Evolutionary conservation across 495 filamentous ascomycete species (phyloP).

Genomic region (Penicillium waksmanii): DNA sequence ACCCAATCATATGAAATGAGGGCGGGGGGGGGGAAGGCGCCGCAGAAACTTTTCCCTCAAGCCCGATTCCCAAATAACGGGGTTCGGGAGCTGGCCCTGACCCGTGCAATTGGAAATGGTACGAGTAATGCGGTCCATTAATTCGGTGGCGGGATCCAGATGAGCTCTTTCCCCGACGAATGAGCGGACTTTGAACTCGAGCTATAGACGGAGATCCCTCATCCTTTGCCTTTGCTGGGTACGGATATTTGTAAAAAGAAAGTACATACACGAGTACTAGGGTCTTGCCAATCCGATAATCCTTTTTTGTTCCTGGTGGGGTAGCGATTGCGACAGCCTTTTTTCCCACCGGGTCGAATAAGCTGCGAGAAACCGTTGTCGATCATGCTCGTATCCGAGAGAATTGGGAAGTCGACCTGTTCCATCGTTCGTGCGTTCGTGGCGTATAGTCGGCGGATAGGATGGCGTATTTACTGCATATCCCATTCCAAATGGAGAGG

Average conservation of each 20-base stretch:
- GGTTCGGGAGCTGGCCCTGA: constrained; percentile 2
- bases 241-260: background rate
- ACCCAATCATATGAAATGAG: background rate
- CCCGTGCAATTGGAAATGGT: constrained; percentile 1
- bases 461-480: background rate
- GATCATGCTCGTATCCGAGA: constrained; percentile 21
- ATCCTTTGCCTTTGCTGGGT: background rate
- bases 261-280: background rate
- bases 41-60: background rate
- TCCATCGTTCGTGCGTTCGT: background rate
- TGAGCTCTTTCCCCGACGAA: constrained; percentile 15
- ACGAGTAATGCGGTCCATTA: background rate
- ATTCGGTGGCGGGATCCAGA: constrained; percentile 1
- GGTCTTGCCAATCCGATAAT: no score
- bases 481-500: background rate
- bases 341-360: background rate
- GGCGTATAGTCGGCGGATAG: constrained; percentile 7
- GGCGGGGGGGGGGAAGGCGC: background rate
- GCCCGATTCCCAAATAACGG: constrained; percentile 6
- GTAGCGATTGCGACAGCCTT: background rate
- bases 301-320: background rate
- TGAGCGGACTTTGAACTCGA: constrained; percentile 4
- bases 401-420: background rate
- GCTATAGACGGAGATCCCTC: background rate
- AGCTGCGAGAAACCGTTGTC: constrained; percentile 34